A percentile compares a stretch with the other conserved stretches of the same genome.
These are phyloP conservation scores for Chaetothyriales sp. DNA, from an alignment of 2,329 filamentous ascomycete species.

Conservation along the genomic window DNA sequence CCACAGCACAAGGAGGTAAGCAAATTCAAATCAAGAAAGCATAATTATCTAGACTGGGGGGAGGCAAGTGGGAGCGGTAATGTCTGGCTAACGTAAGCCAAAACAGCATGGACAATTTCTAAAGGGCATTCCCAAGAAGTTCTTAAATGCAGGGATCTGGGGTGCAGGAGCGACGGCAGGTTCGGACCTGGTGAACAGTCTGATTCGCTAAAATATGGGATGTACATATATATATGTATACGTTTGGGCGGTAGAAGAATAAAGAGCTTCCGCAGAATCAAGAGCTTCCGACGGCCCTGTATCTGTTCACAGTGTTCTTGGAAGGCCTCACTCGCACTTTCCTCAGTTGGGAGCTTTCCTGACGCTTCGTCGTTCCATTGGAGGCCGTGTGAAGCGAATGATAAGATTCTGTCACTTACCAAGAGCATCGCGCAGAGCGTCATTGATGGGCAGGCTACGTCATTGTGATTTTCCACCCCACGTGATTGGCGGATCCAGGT, in stretches of 20 bases:
- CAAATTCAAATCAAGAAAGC: not conserved
- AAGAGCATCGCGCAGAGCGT: too few species aligned
- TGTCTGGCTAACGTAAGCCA: not conserved
- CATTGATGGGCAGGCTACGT: not conserved
- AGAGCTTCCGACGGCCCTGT: not conserved
- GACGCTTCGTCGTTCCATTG: too few species aligned
- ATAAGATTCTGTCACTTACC: too few species aligned
- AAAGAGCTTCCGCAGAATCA: not conserved
- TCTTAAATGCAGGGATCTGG: not conserved
- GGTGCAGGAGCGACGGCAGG: constrained; percentile 1
- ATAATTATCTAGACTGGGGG: too few species aligned
- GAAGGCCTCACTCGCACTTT: too few species aligned
- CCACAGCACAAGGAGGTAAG: constrained; percentile 2
- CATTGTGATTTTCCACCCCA: not conserved
- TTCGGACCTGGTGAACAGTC: not conserved
- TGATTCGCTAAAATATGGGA: not conserved
- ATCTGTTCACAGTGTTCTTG: not conserved
- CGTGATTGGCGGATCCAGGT: not conserved
- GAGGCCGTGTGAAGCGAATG: too few species aligned
- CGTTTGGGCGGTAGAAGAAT: too few species aligned
- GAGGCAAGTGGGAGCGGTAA: too few species aligned
- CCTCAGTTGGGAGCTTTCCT: too few species aligned
- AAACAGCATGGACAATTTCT: constrained; percentile 1
- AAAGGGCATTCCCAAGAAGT: not conserved
- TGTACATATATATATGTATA: too few species aligned